A percentile compares a stretch with the other conserved stretches of the same genome.
Conservation (phyloP, 306 rosid genomes). For the Dryas drummondii region DNA sequence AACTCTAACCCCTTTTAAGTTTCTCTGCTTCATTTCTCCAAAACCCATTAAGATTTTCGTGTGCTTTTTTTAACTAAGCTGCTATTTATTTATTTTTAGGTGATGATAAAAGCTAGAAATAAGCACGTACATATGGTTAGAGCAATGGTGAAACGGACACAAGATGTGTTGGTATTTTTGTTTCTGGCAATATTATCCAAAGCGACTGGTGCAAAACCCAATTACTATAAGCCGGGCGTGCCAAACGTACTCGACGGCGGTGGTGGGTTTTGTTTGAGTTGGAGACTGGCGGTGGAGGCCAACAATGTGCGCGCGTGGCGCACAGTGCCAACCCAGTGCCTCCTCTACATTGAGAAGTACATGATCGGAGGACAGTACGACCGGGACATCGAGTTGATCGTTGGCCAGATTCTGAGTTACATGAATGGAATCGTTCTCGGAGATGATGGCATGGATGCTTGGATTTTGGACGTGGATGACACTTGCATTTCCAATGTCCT, state of each 20-base stretch:
- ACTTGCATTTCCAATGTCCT: slow-evolving; percentile 72
- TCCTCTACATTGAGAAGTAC: slow-evolving; percentile 40
- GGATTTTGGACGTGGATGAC: slow-evolving; percentile 80
- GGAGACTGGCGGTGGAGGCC: slow-evolving; percentile 81
- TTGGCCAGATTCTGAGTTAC: slow-evolving; percentile 38
- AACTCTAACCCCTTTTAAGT: not conserved
- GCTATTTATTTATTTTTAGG: not conserved
- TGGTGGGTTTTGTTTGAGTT: slow-evolving; percentile 55
- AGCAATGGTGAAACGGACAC: slow-evolving; percentile 31
- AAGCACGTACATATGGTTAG: slow-evolving; percentile 16
- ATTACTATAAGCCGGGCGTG: not conserved
- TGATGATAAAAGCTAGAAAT: not conserved
- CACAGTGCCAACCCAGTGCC: slow-evolving; percentile 60
- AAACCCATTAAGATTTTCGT: not conserved
- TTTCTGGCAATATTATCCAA: slow-evolving; percentile 30
- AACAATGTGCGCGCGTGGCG: slow-evolving; percentile 69
- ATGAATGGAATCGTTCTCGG: slow-evolving; percentile 25
- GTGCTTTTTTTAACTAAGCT: not conserved
- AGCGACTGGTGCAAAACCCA: slow-evolving; percentile 3
- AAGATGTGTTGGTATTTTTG: slow-evolving; percentile 28
- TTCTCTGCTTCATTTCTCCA: not conserved
- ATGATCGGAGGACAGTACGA: slow-evolving; percentile 63
- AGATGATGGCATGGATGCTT: slow-evolving; percentile 52
- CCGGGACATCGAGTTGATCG: slow-evolving; percentile 37
- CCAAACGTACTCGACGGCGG: not conserved